Base-by-base conservation (phyloP, 2,329 filamentous ascomycete species). In the Fusarium sp. region DNA sequence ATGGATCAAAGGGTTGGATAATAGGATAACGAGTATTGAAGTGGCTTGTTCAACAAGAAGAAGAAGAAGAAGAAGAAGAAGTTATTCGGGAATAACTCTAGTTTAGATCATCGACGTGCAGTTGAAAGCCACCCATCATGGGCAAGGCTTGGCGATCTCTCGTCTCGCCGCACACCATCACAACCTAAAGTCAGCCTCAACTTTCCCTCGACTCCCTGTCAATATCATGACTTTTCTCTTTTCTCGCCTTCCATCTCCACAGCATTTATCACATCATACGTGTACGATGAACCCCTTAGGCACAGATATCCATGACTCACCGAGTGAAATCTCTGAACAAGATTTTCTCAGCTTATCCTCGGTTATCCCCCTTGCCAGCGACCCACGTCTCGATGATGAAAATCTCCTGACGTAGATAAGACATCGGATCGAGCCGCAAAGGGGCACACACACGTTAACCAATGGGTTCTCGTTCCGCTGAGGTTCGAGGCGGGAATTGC, bases 401-500 rank as follows among this genome's bases (percentile, higher is more conserved):
- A 68, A 64, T 70, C 73, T 73, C 70, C 69, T 76, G 74, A 76
- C 67, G 64, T 37, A 55, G 54, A 59, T 51, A 67, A 58, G 35
- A 70, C 49, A 61, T 63, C 66, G 69, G 74, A 62, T 70, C 63
- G 63, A 70, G 62, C 74, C 74, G 73, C 67, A 63, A 51, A 27
- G 29, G 29, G n/a, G 48, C 29, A 51, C n/a, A n/a, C n/a, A n/a
- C n/a, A n/a, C n/a, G n/a, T 9, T 59, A 49, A 37, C 74, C 74
- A 76, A 75, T 76, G 29, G 44, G 37, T 45, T 49, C 27, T 19
- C 48, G 25, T 54, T 65, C 66, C 66, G 61, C 38, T 46, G 33
- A 57, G 57, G 35, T 58, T 66, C 62, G 18, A 64, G 57, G 63
- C 71, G 73, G 73, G 73, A 76, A 76, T 76, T 73, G 60, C 57